Evolutionary conservation across 1,284 basidiomycete genomes (phyloP), one percentile per base, ranked within the genome.

Genomic region (Microbotryum scabiosae): DNA sequence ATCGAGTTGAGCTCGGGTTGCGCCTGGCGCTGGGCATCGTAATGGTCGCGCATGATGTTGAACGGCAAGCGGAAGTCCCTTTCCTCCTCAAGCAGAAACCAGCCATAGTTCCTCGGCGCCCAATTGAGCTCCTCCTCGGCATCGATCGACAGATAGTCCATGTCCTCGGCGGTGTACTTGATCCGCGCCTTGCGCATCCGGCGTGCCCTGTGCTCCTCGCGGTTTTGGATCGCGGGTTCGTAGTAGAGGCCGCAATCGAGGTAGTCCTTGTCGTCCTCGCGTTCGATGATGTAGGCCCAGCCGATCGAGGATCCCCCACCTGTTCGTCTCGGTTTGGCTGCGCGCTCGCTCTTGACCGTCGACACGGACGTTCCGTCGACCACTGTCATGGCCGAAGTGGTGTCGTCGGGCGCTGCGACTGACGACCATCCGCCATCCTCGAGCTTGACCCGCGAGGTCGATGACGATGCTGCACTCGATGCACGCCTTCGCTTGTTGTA

Each of bases 51-150:
- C 32, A 72, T 56, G 47, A 78, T 74, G 53, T 76, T 70, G 63
- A 68, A 76, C 5, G 76, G 75, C 5, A 78, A 67, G 2, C 66
- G 57, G 52, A 78, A 78, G 16, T 76, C 75, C 25, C 68, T 67
- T 54, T 74, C 69, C 25, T 68, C 53, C 6, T 68, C 66, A 20
- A 60, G 36, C 14, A 36, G 23, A 8, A 36, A 36, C 16, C 21
- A 36, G 52, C 52, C 52, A n/a, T 52, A 32, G 30, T 52, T 32
- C 23, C 36, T 44, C 21, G 41, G 52, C 41, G 26, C 21, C 21
- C 47, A 48, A 9, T 48, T 21, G 47, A 48, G 47, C n/a, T 21
- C 21, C n/a, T 16, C 5, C 47, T 48, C 21, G n/a, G 20, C 47
- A 48, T 48, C 47, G 47, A 48, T 21, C 47, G 9, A 21, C 21